phyloP scores from a whole-genome alignment of 2,329 filamentous ascomycete genomes.

The Calonectria montana region DNA sequence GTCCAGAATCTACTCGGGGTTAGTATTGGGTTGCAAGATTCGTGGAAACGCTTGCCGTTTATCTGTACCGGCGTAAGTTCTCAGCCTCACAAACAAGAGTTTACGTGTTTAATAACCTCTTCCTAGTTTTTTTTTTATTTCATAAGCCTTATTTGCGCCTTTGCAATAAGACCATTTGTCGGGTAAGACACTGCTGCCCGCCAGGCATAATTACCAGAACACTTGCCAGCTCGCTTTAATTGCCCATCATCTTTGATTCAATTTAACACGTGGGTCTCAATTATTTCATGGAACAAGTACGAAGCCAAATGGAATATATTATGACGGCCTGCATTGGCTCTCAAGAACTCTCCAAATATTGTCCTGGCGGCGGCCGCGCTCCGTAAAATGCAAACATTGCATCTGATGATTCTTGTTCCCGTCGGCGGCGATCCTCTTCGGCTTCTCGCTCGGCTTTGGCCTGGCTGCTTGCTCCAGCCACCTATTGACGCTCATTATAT shows the following conservation, averaged over 20 bases:
- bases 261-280: too few species aligned
- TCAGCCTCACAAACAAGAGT: neutral
- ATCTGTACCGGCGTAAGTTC: neutral
- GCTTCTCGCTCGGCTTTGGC: conserved; percentile 7
- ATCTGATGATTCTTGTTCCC: conserved; percentile 11
- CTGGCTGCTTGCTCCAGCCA: neutral
- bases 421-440: conserved; percentile 16
- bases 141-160: neutral
- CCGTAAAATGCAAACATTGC: conserved; percentile 20
- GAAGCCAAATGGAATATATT: neutral
- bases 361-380: conserved; percentile 9
- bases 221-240: too few species aligned
- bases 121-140: neutral
- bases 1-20: neutral
- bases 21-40: neutral
- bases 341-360: conserved; percentile 18
- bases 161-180: neutral
- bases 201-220: neutral
- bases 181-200: too few species aligned
- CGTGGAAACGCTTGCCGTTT: neutral
- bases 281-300: too few species aligned
- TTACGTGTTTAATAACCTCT: neutral
- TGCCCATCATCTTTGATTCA: too few species aligned
- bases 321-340: neutral
- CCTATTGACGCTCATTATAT: neutral